Percentiles rank a stretch among this genome's conserved stretches.
Conservation (phyloP, 78 protist species). For the Cavenderia fasciculata region DNA sequence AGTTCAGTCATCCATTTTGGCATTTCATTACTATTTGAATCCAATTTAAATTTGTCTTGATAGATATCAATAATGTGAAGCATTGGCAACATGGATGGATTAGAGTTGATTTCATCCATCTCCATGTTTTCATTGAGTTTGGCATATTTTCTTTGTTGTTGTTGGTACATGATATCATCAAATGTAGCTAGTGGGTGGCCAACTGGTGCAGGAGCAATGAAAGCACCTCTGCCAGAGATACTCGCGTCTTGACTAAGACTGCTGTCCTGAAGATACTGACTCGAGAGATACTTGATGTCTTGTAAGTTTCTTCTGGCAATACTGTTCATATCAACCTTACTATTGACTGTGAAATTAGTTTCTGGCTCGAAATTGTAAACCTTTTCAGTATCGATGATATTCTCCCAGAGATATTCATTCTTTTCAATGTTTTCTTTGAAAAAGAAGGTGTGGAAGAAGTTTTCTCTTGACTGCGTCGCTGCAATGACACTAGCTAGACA, state of each 20-base stretch:
- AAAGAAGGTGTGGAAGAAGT: conserved; percentile 70
- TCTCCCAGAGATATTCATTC: conserved; percentile 84
- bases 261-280: conserved; percentile 58
- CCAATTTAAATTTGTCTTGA: conserved; percentile 29
- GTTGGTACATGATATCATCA: background rate
- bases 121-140: conserved; percentile 13
- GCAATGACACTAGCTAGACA: conserved; percentile 76
- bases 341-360: conserved; percentile 54
- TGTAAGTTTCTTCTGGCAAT: background rate
- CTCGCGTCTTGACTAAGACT: conserved; percentile 61
- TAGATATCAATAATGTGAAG: conserved; percentile 69
- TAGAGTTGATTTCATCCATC: conserved; percentile 65
- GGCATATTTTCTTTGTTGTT: background rate
- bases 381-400: conserved; percentile 57
- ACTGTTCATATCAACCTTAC: background rate
- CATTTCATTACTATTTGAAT: conserved; percentile 5
- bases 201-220: too few species aligned
- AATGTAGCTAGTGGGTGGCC: too few species aligned
- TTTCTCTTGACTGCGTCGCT: conserved; percentile 75
- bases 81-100: conserved; percentile 81
- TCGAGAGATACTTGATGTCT: conserved; percentile 49
- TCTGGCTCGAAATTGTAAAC: conserved; percentile 75
- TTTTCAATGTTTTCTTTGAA: conserved; percentile 81
- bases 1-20: conserved; percentile 79
- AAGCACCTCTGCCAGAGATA: background rate